Base-by-base conservation (phyloP, 2,329 filamentous ascomycete genomes). In the Apiospora pterosperma region DNA sequence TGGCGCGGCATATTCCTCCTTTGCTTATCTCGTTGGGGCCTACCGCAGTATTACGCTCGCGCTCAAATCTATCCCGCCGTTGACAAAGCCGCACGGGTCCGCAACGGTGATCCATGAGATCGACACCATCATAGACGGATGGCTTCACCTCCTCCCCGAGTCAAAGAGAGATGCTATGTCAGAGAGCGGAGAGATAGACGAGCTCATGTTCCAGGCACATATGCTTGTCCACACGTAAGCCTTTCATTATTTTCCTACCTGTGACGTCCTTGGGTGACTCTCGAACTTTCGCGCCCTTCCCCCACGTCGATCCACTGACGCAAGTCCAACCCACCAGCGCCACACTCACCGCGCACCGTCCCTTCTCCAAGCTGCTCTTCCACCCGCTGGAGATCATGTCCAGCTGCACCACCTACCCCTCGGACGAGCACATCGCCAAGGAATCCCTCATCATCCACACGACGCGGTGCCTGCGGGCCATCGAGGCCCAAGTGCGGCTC, bases 1-100 rank as follows among this genome's bases (percentile, higher is more conserved):
- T 11, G 77, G 38, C 5, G n/a, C 8, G 75, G 80, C 79, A 2
- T 92, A 89, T 72, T 90, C 88, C 0, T 91, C 89, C 0, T 90
- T 86, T 70, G 83, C 86, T 31, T 90, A 90, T 70, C 83, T 88
- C 2, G 86, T 92, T 58, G 89, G 91, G 65, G 86, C 88, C 0
- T 80, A 87, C 7, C 82, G 87, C 1, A 70, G 69, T 55, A 67
- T 70, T 8, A 68, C 70, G 0, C 61, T 65, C 21, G 72, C 70
- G 1, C 75, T 79, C 52, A 70, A 70, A 0, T 68, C 68, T 1
- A 67, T 68, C 0, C 71, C 74, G 1, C 67, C 70, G 11, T 39
- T 65, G 2, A 63, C 69, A 0, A 63, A 42, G 1, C 68, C 64
- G 12, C 69, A 75, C 48, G 71, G 71, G 12, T 76, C 76, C 0